Evolutionary conservation across 2,329 filamentous ascomycete species (phyloP), one percentile per base, ranked within the genome.

Genomic region (Biscogniauxia marginata): DNA sequence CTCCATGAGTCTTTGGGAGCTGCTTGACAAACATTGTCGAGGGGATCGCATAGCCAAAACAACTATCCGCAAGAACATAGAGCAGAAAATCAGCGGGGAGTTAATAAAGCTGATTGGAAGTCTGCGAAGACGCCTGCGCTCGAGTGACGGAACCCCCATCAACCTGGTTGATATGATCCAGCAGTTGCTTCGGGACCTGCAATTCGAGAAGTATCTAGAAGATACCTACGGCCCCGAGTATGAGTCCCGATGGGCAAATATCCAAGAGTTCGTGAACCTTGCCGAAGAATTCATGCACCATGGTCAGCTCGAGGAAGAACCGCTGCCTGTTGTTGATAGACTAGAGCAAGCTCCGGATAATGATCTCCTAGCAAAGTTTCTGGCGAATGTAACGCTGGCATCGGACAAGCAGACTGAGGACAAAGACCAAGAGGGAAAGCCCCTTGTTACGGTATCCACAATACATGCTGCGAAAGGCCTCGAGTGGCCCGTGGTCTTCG

Each of bases 391-490:
- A 9, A 86, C 91, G 0, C 76, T 99, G n/a, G 89, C 91, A 2
- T 88, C 91, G 0, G 91, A 96, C 60, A 83, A 87, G 0, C 87
- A 91, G 64, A 84, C 83, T 18, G 82, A 85, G 21, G 80, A 84
- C 8, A 79, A 83, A 2, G 79, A 81, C 2, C 78, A 79, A 20
- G 80, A 83, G 52, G 78, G 78, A 23, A 82, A 79, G 23, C 78
- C 83, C 1, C 80, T 90, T 64, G 84, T 98, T 19, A 97, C 93
- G 0, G 91, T 99, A 21, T 97, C 92, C 5, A 99, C 93, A 0
- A 97, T 99, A 9, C 93, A 99, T 70, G 92, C 93, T 0, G 91
- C 93, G 2, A 99, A 99, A 73, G 93, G 93, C 3, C 79, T 99
- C 1, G 93, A 99, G 71, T 99, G 95, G 95, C 93, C 93, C 0